phyloP scores from a whole-genome alignment of 768 basidiomycete genomes.

The Hygrocybe coccinea region DNA sequence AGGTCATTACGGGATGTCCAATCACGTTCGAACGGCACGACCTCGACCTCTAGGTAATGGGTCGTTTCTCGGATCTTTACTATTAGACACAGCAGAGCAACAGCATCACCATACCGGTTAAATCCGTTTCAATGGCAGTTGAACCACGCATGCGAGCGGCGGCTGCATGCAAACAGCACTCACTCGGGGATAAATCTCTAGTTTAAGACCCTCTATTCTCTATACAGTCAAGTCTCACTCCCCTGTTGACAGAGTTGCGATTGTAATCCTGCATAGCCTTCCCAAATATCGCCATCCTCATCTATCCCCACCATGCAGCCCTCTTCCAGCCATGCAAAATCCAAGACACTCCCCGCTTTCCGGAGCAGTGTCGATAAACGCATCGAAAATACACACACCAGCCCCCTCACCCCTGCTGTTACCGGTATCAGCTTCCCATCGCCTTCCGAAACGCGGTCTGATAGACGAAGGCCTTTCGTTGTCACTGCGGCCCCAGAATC shows the following conservation, averaged over 20 bases:
- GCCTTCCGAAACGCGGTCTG: slow-evolving; percentile 33
- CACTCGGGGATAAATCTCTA: not conserved
- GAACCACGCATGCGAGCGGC: not conserved
- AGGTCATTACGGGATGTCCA: too few relatives aligned
- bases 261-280: too few relatives aligned
- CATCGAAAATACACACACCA: slow-evolving; percentile 22
- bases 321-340: slow-evolving; percentile 8
- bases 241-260: not conserved
- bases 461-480: slow-evolving; percentile 4
- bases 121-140: not conserved
- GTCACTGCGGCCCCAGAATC: slow-evolving; percentile 7
- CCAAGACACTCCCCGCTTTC: slow-evolving; percentile 5
- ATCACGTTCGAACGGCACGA: too few relatives aligned
- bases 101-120: too few relatives aligned
- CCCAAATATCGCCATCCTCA: not conserved
- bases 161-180: not conserved
- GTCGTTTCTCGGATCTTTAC: too few relatives aligned
- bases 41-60: too few relatives aligned
- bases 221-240: not conserved
- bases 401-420: slow-evolving; percentile 43
- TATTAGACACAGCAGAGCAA: too few relatives aligned
- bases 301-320: not conserved
- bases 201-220: not conserved
- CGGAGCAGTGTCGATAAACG: not conserved
- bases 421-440: slow-evolving; percentile 47